phyloP scores from a whole-genome alignment of 805 yeast species.

The Candida wancherniae region DNA sequence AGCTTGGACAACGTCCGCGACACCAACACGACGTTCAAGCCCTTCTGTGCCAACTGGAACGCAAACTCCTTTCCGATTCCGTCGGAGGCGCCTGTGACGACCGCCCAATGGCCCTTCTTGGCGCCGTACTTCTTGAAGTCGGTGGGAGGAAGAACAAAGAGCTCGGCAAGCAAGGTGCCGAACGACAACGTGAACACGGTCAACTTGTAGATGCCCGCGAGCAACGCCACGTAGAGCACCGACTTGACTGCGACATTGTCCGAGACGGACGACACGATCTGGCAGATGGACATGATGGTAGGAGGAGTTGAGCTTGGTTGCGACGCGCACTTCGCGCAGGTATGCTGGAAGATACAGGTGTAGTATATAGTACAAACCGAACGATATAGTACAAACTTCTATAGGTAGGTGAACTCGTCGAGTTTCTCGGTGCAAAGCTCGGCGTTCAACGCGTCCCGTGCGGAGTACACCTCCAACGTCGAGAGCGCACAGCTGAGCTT shows the following conservation, averaged over 20 bases:
- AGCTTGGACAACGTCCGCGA: conserved; percentile 82
- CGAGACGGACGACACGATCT: conserved; percentile 3
- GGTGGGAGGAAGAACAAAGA: conserved; percentile 60
- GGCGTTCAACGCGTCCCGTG: conserved; percentile 31
- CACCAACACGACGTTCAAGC: conserved; percentile 77
- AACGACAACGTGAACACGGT: conserved; percentile 48
- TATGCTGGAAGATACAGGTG: no score
- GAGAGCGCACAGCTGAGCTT: conserved; percentile 16
- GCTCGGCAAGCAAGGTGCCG: conserved; percentile 51
- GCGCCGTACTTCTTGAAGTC: conserved; percentile 72
- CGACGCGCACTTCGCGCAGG: no score
- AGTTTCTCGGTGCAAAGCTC: conserved; percentile 43
- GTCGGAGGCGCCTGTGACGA: conserved; percentile 94
- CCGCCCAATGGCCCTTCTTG: conserved; percentile 74
- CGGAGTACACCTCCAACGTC: conserved; percentile 19
- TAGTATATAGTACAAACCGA: no score
- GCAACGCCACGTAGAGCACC: conserved; percentile 32
- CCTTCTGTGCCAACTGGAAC: conserved; percentile 74
- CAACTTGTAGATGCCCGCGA: conserved; percentile 61
- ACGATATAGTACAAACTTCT: not conserved
- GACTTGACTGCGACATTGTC: conserved; percentile 16
- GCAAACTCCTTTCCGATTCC: conserved; percentile 96
- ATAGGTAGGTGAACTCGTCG: conserved; percentile 44
- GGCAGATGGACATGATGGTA: conserved; percentile 1
- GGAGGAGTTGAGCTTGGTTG: not conserved